Percentiles rank a stretch among this genome's conserved stretches.
Evolutionary conservation across 2,329 filamentous ascomycete genomes (phyloP).

Genomic region (Diaporthe sp.): DNA sequence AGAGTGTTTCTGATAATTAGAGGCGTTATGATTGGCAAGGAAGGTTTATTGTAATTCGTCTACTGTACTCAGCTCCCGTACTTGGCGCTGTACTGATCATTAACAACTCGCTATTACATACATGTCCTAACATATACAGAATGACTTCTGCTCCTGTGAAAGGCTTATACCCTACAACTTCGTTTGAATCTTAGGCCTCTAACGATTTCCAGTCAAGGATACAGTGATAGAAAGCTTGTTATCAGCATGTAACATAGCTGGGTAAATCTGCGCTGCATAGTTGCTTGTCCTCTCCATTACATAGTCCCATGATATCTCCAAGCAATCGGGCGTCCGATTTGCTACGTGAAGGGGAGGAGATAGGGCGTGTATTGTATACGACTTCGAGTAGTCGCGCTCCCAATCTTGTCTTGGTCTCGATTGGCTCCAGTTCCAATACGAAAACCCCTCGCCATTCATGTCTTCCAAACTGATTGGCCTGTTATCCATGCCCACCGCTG

Average conservation of each 20-base stretch:
- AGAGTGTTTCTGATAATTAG: too few species aligned
- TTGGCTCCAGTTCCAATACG: slow-evolving; percentile 26
- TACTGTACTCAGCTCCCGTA: too few species aligned
- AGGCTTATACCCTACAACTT: too few species aligned
- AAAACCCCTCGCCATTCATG: neutral
- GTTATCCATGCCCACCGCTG: neutral
- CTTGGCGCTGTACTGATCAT: too few species aligned
- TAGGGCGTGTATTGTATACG: slow-evolving; percentile 24
- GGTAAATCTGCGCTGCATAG: slow-evolving; percentile 11
- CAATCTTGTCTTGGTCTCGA: neutral
- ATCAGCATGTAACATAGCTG: slow-evolving; percentile 6
- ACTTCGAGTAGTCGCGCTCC: slow-evolving; percentile 23
- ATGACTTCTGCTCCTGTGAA: too few species aligned
- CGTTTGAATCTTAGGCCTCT: too few species aligned
- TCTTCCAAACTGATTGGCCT: neutral
- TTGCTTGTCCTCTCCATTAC: slow-evolving; percentile 24
- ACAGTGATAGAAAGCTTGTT: neutral
- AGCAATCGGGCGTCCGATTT: neutral
- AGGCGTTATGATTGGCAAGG: too few species aligned
- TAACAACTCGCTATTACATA: too few species aligned
- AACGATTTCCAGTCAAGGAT: neutral
- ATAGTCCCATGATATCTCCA: slow-evolving; percentile 26
- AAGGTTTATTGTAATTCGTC: too few species aligned
- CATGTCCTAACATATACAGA: too few species aligned
- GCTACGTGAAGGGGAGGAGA: slow-evolving; percentile 8